Evolutionary conservation across 129 eudicot genomes (phyloP), one percentile per base, ranked within the genome.

Genomic region (Flaveria ramosissima): DNA sequence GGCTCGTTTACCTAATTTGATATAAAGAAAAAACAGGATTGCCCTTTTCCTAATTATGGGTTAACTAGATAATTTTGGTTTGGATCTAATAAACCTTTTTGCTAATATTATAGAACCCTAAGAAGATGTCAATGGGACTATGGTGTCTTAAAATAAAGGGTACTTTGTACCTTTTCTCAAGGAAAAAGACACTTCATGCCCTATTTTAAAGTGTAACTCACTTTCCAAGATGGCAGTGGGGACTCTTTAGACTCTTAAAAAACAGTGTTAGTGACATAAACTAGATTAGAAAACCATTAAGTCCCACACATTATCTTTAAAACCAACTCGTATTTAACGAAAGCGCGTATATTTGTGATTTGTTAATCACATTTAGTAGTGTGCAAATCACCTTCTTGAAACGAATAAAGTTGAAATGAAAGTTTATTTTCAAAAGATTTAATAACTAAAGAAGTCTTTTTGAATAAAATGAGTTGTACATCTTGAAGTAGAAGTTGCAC

Each of bases 171-270:
- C 72, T 32, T 71, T 71, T 78, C 61, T 46, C 77, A 36, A 70
- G 64, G 50, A 77, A 68, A 60, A 78, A 47, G 72, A 60, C 72
- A 60, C 72, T 61, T 47, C 63, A 71, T 46, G 43, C 72, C 74
- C 82, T 70, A 46, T 62, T 70, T 71, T 71, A 56, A 68, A 69
- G 70, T 56, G 69, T 2, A 26, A 47, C 36, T 46, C 75, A 52
- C 73, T 76, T 78, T 78, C 71, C 52, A 71, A 82, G 78, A 63
- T 55, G 81, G 78, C 70, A 71, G 70, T 76, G 78, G 74, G 83
- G 78, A 73, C 74, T 41, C 75, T 55, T 72, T 64, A 32, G 61
- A 56, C 42, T 55, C 69, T 45, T 68, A 50, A 70, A 66, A 65
- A 74, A 24, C 43, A 47, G 79, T 73, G 53, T 67, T 73, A 42